These are phyloP conservation scores for Picea abies DNA, from an alignment of 83 land plant species.

Conservation along the genomic window DNA sequence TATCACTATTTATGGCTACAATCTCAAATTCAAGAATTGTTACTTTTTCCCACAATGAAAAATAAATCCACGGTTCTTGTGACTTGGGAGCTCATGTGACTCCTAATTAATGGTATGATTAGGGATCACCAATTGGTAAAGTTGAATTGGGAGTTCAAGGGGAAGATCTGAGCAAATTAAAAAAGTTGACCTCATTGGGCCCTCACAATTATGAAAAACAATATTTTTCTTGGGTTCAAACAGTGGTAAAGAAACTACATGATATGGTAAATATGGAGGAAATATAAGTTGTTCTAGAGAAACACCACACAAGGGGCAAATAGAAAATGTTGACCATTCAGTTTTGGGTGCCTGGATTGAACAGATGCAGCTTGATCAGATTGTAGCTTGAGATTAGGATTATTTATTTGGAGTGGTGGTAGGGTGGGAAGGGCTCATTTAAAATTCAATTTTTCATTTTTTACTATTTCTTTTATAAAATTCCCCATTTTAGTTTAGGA, in stretches of 20 bases:
- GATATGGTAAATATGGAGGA: slow-evolving; percentile 41
- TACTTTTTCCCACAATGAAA: slow-evolving; percentile 52
- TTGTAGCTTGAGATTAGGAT: slow-evolving; percentile 11
- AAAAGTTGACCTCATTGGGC: slow-evolving; percentile 55
- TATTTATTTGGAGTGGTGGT: background rate
- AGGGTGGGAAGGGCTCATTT: slow-evolving; percentile 1
- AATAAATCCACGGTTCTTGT: slow-evolving; percentile 53
- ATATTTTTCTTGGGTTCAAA: slow-evolving; percentile 76
- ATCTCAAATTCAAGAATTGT: background rate
- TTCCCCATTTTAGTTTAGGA: slow-evolving; percentile 8
- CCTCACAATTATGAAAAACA: slow-evolving; percentile 56
- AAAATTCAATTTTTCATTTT: slow-evolving; percentile 20
- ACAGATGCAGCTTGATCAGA: slow-evolving; percentile 56
- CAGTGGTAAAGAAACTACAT: slow-evolving; percentile 64
- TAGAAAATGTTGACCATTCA: slow-evolving; percentile 43
- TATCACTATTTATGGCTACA: slow-evolving; percentile 40
- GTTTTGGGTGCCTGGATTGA: slow-evolving; percentile 61
- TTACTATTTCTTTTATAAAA: background rate
- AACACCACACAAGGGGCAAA: slow-evolving; percentile 14
- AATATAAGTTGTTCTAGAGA: slow-evolving; percentile 13
- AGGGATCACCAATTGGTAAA: slow-evolving; percentile 73
- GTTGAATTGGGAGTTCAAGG: slow-evolving; percentile 63
- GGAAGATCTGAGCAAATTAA: slow-evolving; percentile 43
- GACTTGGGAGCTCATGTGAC: slow-evolving; percentile 22
- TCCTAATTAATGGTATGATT: slow-evolving; percentile 42